A percentile compares a stretch with the other conserved stretches of the same genome.
phyloP scores from a whole-genome alignment of 1,139 yeast species.

The Candida dubliniensis region DNA sequence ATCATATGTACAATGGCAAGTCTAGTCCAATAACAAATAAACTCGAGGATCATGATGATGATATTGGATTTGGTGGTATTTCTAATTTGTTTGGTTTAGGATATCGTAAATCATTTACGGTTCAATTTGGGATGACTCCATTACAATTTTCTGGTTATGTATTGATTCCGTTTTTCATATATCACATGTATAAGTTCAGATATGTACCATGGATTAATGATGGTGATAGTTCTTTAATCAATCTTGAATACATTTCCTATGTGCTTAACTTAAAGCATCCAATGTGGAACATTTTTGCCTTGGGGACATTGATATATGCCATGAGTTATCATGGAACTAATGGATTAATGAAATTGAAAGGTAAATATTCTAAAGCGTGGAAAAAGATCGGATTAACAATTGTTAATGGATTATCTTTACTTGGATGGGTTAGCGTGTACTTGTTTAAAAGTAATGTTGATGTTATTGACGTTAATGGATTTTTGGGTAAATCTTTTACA shows the following conservation, averaged over 20 bases:
- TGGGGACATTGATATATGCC: conserved; percentile 24
- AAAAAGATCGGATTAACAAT: conserved; percentile 37
- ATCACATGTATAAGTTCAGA: conserved; percentile 53
- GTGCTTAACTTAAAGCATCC: conserved; percentile 31
- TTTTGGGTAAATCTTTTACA: conserved; percentile 30
- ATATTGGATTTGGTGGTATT: conserved; percentile 62
- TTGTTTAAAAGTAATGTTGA: conserved; percentile 20
- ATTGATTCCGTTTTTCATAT: conserved; percentile 43
- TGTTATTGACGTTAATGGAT: conserved; percentile 24
- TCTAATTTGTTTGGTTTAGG: conserved; percentile 56
- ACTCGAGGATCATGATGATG: conserved; percentile 28
- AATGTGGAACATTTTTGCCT: conserved; percentile 20
- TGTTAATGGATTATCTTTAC: conserved; percentile 23
- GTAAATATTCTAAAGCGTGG: conserved; percentile 29
- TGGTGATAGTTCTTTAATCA: conserved; percentile 65
- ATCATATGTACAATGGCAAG: conserved; percentile 7
- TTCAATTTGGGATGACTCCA: conserved; percentile 43
- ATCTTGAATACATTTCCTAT: conserved; percentile 53
- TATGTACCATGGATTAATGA: conserved; percentile 51
- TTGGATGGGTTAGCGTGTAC: conserved; percentile 28
- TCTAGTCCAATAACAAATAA: not conserved
- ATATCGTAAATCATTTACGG: conserved; percentile 45
- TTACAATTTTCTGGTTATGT: conserved; percentile 61
- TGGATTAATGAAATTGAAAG: conserved; percentile 34
- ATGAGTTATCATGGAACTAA: conserved; percentile 37